Conservation (phyloP, 1,284 basidiomycete genomes). For the Ceratobasidium sp. region DNA sequence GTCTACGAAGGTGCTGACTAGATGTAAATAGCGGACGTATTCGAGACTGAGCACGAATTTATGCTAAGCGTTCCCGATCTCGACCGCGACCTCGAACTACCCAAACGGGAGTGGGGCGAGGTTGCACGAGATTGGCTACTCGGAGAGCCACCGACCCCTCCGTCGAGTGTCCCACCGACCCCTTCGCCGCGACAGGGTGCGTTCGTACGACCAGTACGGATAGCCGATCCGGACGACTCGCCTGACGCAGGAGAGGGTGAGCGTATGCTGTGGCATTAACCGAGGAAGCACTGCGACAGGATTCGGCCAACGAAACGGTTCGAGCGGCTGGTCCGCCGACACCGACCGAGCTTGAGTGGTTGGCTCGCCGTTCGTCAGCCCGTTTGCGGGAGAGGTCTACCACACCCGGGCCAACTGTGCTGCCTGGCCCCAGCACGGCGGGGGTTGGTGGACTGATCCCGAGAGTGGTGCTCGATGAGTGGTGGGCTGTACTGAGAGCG, state of each 20-base stretch:
- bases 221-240: not conserved
- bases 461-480: not conserved
- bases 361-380: not conserved
- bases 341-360: not conserved
- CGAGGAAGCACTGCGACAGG: not conserved
- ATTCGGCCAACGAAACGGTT: not conserved
- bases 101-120: not conserved
- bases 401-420: conserved; percentile 39
- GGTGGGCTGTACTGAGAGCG: not conserved
- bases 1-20: too few species aligned
- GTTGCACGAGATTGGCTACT: not conserved
- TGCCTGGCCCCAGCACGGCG: conserved; percentile 39
- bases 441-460: conserved; percentile 9
- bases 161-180: not conserved
- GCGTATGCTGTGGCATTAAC: too few species aligned
- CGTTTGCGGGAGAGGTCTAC: not conserved
- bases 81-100: not conserved
- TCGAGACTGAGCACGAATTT: not conserved
- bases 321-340: conserved; percentile 23
- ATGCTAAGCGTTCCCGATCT: not conserved
- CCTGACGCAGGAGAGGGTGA: not conserved
- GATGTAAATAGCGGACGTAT: not conserved
- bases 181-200: not conserved
- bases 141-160: not conserved
- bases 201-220: not conserved